Conservation (phyloP, 2,329 filamentous ascomycete genomes). For the Neocucurbitaria cava region DNA sequence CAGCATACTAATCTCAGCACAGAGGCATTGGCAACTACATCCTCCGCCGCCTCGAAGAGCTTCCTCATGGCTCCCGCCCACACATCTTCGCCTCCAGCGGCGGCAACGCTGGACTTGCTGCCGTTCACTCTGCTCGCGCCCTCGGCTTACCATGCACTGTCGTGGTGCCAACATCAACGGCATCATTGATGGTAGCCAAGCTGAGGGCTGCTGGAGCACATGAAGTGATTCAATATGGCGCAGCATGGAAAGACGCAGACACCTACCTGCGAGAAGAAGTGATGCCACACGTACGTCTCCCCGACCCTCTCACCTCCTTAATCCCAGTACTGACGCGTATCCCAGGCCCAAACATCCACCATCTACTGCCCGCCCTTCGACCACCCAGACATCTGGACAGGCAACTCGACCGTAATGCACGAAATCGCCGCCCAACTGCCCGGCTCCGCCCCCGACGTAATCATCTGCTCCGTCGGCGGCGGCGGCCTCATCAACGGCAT, state of each 20-base stretch:
- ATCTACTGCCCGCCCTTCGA: slow-evolving; percentile 77
- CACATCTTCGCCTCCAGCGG: slow-evolving; percentile 84
- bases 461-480: slow-evolving; percentile 81
- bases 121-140: slow-evolving; percentile 72
- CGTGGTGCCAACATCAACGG: slow-evolving; percentile 72
- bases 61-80: slow-evolving; percentile 34
- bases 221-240: slow-evolving; percentile 72
- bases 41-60: slow-evolving; percentile 56
- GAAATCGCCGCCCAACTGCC: slow-evolving; percentile 55
- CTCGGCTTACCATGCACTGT: slow-evolving; percentile 74
- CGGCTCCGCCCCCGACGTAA: slow-evolving; percentile 64
- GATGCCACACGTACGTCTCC: slow-evolving; percentile 52
- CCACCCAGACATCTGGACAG: slow-evolving; percentile 71
- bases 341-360: slow-evolving; percentile 43
- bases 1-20: slow-evolving; percentile 12
- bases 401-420: slow-evolving; percentile 66
- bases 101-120: slow-evolving; percentile 85
- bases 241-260: slow-evolving; percentile 74
- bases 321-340: not conserved
- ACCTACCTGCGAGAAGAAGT: slow-evolving; percentile 67
- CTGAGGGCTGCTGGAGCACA: slow-evolving; percentile 71
- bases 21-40: slow-evolving; percentile 75
- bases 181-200: slow-evolving; percentile 74
- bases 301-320: not conserved
- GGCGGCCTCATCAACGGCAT: slow-evolving; percentile 81